These are phyloP conservation scores for Ogataea henricii DNA, from an alignment of 805 yeast species.

Conservation along the genomic window DNA sequence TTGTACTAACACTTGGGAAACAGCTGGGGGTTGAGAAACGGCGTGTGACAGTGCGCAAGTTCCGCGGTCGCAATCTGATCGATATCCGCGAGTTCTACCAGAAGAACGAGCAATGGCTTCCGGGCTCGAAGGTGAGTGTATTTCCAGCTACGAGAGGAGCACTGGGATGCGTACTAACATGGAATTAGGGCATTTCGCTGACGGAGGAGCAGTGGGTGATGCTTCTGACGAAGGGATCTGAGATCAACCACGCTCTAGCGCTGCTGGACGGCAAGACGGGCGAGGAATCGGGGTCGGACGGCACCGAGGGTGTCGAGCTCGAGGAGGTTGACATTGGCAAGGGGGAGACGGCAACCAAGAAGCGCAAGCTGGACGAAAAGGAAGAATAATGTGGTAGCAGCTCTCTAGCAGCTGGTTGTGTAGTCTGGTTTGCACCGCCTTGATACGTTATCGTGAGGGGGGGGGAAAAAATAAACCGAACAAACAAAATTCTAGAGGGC, in stretches of 20 bases:
- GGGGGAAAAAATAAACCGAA: too few species aligned
- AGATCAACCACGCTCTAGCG: constrained; percentile 53
- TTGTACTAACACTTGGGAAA: background rate
- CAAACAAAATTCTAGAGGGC: background rate
- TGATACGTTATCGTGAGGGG: constrained; percentile 1
- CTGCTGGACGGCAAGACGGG: constrained; percentile 13
- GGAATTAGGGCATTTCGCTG: constrained; percentile 52
- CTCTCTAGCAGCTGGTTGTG: background rate
- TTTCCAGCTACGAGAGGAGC: constrained; percentile 3
- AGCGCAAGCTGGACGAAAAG: constrained; percentile 10
- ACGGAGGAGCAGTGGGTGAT: constrained; percentile 57
- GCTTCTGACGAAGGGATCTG: constrained; percentile 46
- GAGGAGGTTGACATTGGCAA: constrained; percentile 22
- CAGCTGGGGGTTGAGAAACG: constrained; percentile 51
- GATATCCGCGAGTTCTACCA: constrained; percentile 87
- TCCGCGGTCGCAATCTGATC: constrained; percentile 64
- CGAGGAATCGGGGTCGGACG: constrained; percentile 18
- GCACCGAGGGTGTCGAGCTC: constrained; percentile 23
- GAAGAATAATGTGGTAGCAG: background rate
- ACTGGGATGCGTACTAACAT: constrained; percentile 11
- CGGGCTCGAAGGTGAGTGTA: constrained; percentile 70
- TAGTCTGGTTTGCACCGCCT: background rate
- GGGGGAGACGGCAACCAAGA: constrained; percentile 11
- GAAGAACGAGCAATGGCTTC: constrained; percentile 57
- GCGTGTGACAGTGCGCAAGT: constrained; percentile 71